These are phyloP conservation scores for Pyricularia sp. DNA, from an alignment of 2,329 filamentous ascomycete species.

Conservation along the genomic window DNA sequence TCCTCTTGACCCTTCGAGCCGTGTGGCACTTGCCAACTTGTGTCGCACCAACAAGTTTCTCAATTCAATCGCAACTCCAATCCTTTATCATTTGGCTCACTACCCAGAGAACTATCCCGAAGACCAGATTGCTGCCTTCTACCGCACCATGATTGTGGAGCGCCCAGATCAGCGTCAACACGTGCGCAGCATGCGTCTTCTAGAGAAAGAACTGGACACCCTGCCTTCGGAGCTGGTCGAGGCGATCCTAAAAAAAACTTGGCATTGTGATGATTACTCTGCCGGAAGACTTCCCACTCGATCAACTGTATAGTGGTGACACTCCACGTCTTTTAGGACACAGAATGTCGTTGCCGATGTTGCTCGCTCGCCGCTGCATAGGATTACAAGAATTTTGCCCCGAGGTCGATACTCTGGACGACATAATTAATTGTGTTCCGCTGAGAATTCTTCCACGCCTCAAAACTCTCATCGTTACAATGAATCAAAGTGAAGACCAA, in stretches of 20 bases:
- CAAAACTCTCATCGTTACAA: background rate
- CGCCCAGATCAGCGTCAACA: background rate
- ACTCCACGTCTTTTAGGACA: too few species aligned
- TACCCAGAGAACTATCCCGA: background rate
- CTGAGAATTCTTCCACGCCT: background rate
- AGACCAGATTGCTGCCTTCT: background rate
- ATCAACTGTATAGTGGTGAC: too few species aligned
- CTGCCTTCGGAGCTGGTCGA: background rate
- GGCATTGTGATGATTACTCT: background rate
- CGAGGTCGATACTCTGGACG: background rate
- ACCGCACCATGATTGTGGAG: background rate
- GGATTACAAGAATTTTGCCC: background rate
- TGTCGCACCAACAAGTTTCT: background rate
- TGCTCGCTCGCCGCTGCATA: background rate
- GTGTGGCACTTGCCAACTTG: background rate
- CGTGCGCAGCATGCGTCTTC: background rate
- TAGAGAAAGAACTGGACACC: background rate
- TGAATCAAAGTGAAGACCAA: background rate
- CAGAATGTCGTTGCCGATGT: background rate
- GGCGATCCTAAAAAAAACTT: background rate
- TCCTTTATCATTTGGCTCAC: background rate
- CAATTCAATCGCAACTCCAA: background rate
- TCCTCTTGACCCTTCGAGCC: background rate
- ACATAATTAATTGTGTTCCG: background rate
- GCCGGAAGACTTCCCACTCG: too few species aligned